These are phyloP conservation scores for Geotrichum fermentans DNA, from an alignment of 1,139 yeast species.

Conservation along the genomic window DNA sequence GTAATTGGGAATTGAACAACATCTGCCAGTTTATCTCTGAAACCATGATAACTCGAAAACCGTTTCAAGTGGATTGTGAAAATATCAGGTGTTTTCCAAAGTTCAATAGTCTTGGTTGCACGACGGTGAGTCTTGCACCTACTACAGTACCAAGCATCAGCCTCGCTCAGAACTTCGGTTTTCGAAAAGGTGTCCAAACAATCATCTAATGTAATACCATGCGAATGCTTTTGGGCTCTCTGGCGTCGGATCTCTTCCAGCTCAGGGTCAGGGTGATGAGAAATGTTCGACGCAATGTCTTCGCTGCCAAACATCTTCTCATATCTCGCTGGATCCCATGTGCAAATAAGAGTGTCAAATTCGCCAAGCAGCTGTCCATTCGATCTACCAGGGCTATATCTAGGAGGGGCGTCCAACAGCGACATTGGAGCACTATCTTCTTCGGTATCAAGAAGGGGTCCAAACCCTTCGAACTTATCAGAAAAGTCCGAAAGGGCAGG, in stretches of 20 bases:
- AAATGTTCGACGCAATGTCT: constrained; percentile 1
- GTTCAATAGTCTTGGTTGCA: constrained; percentile 84
- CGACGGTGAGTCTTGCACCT: constrained; percentile 81
- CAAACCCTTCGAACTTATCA: constrained; percentile 2
- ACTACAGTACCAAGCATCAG: constrained; percentile 94
- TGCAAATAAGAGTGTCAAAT: constrained; percentile 5
- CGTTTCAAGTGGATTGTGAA: constrained; percentile 85
- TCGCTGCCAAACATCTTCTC: constrained; percentile 7
- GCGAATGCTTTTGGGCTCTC: constrained; percentile 44
- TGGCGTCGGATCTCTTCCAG: constrained; percentile 47
- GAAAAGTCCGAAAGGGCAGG: neutral
- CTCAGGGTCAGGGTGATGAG: constrained; percentile 40
- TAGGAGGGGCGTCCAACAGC: constrained; percentile 7
- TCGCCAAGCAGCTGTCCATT: constrained; percentile 1
- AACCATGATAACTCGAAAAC: constrained; percentile 77
- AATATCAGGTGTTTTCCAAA: constrained; percentile 90
- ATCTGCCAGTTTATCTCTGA: constrained; percentile 84
- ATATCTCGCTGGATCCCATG: constrained; percentile 2
- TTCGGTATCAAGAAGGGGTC: constrained; percentile 9
- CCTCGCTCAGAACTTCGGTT: constrained; percentile 81
- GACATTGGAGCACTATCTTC: neutral
- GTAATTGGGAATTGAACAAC: constrained; percentile 84
- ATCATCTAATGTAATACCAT: constrained; percentile 57
- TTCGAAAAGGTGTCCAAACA: constrained; percentile 72
- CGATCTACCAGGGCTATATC: neutral